Evolutionary conservation across 164 flowering plant genomes (phyloP).

Genomic region (Liquidambar formosana): DNA sequence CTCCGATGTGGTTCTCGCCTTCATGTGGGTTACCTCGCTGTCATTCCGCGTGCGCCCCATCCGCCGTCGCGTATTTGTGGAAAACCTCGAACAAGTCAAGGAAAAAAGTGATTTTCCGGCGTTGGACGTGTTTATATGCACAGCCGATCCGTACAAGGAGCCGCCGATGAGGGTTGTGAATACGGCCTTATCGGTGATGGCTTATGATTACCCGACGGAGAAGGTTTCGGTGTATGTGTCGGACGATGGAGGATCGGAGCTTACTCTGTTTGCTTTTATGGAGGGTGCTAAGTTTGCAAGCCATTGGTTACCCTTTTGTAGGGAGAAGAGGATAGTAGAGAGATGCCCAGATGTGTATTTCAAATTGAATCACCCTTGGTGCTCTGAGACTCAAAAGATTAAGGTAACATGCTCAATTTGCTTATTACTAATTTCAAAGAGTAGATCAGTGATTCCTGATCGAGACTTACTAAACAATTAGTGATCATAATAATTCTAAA

Average conservation of each 20-base stretch:
- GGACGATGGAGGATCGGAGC: conserved; percentile 62
- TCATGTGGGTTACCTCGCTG: too few relatives aligned
- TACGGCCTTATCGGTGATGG: conserved; percentile 64
- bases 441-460: too few relatives aligned
- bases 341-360: conserved; percentile 51
- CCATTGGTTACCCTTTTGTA: conserved; percentile 64
- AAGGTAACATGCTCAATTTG: conserved; percentile 31
- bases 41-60: too few relatives aligned
- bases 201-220: conserved; percentile 61
- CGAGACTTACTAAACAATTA: too few relatives aligned
- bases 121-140: conserved; percentile 62
- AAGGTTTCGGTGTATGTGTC: conserved; percentile 61
- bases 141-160: conserved; percentile 69
- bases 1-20: too few relatives aligned
- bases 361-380: conserved; percentile 3
- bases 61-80: too few relatives aligned
- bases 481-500: background rate
- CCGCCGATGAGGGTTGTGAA: conserved; percentile 55
- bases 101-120: conserved; percentile 37
- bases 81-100: too few relatives aligned
- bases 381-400: conserved; percentile 28
- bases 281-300: conserved; percentile 60
- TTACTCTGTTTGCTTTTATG: conserved; percentile 60
- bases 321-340: conserved; percentile 31
- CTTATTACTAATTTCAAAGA: too few relatives aligned